phyloP scores from a whole-genome alignment of 805 yeast genomes.

The Kodamaea nitidulidarum region DNA sequence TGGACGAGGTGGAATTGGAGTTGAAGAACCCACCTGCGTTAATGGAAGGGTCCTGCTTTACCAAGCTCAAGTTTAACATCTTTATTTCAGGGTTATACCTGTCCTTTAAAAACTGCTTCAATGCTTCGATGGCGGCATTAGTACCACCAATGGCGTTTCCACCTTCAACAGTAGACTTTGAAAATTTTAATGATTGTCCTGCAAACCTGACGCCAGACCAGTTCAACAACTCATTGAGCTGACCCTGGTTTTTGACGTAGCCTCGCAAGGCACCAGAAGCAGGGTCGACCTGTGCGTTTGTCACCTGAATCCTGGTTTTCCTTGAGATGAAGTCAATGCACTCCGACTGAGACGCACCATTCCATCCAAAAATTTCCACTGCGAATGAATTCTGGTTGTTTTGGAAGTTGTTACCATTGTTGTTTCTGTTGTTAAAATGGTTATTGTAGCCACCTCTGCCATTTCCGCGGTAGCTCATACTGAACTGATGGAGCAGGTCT shows the following conservation, averaged over 20 bases:
- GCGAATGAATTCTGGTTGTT: slow-evolving; percentile 23
- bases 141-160: slow-evolving; percentile 16
- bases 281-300: slow-evolving; percentile 51
- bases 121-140: slow-evolving; percentile 52
- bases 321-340: slow-evolving; percentile 65
- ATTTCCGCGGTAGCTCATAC: slow-evolving; percentile 39
- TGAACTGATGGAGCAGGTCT: not conserved
- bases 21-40: slow-evolving; percentile 61
- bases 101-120: slow-evolving; percentile 55
- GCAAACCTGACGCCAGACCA: slow-evolving; percentile 83
- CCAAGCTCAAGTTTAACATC: slow-evolving; percentile 64
- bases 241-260: slow-evolving; percentile 47
- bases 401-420: slow-evolving; percentile 14
- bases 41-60: slow-evolving; percentile 62
- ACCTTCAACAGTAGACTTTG: slow-evolving; percentile 23
- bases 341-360: slow-evolving; percentile 63
- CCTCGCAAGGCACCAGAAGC: slow-evolving; percentile 51
- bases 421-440: slow-evolving; percentile 12
- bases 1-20: slow-evolving; percentile 58
- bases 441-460: slow-evolving; percentile 20
- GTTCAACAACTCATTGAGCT: slow-evolving; percentile 54
- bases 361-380: slow-evolving; percentile 76
- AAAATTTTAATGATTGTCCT: slow-evolving; percentile 59
- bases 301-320: slow-evolving; percentile 55
- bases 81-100: slow-evolving; percentile 64